Percentiles rank a stretch among this genome's conserved stretches.
Evolutionary conservation across 2,329 filamentous ascomycete genomes (phyloP).

Genomic region (Cladosporium sp.): DNA sequence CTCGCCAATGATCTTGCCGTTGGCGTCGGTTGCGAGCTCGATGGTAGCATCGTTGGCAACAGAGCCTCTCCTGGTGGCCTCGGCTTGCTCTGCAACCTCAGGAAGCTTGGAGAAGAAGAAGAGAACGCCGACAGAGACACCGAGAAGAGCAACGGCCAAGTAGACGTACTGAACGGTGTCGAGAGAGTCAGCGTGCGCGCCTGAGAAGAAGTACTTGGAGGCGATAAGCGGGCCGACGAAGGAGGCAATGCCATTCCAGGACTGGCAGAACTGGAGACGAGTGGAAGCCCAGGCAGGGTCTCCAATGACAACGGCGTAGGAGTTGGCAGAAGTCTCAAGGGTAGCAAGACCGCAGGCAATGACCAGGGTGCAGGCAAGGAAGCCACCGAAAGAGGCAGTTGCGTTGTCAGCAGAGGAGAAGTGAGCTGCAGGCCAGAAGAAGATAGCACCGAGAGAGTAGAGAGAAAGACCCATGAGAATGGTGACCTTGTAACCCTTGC

Average conservation of each 20-base stretch:
- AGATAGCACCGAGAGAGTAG: constrained; percentile 36
- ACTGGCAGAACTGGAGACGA: constrained; percentile 38
- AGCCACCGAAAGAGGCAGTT: constrained; percentile 34
- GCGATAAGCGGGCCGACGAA: constrained; percentile 39
- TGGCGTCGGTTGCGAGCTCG: constrained; percentile 27
- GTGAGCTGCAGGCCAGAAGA: constrained; percentile 37
- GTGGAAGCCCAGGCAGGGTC: constrained; percentile 33
- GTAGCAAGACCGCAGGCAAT: constrained; percentile 39
- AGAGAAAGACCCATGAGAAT: constrained; percentile 39
- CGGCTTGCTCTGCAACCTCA: constrained; percentile 28
- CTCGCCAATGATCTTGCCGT: constrained; percentile 29
- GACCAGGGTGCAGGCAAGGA: constrained; percentile 36
- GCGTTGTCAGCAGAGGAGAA: constrained; percentile 28
- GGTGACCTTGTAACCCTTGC: constrained; percentile 43
- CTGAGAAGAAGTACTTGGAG: constrained; percentile 36
- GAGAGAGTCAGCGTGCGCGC: constrained; percentile 29
- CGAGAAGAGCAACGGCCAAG: constrained; percentile 36
- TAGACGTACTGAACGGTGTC: constrained; percentile 38
- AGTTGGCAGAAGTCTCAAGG: constrained; percentile 37
- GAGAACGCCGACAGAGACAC: constrained; percentile 31
- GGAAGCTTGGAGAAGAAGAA: constrained; percentile 37
- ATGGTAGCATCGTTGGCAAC: constrained; percentile 26
- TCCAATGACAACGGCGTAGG: constrained; percentile 37
- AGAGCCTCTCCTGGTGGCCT: constrained; percentile 22
- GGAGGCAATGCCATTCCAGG: constrained; percentile 35